These are phyloP conservation scores for Ophiobolus disseminans DNA, from an alignment of 2,329 filamentous ascomycete species.

Conservation along the genomic window DNA sequence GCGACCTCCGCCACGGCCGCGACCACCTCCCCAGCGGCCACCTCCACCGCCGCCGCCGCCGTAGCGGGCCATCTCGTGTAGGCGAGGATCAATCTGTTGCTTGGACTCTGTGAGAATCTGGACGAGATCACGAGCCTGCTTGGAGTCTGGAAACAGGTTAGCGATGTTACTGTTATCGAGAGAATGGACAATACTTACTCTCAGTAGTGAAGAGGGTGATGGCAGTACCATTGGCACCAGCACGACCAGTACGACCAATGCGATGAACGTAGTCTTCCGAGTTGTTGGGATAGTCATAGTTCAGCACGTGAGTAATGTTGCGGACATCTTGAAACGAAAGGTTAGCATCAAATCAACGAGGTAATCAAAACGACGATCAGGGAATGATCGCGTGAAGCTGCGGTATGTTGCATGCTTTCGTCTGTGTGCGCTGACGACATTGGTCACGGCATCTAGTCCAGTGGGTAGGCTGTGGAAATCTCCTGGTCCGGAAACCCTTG, in stretches of 20 bases:
- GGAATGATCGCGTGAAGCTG: slow-evolving; percentile 66
- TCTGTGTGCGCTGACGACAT: slow-evolving; percentile 61
- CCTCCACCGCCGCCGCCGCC: slow-evolving; percentile 81
- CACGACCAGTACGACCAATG: slow-evolving; percentile 72
- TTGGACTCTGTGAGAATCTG: slow-evolving; percentile 93
- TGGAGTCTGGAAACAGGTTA: slow-evolving; percentile 55
- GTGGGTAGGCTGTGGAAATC: slow-evolving; percentile 60
- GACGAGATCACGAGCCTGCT: slow-evolving; percentile 90
- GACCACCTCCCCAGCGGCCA: slow-evolving; percentile 69
- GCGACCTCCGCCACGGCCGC: slow-evolving; percentile 71
- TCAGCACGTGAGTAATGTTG: slow-evolving; percentile 99
- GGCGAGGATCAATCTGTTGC: slow-evolving; percentile 95
- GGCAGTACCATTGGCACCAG: slow-evolving; percentile 89
- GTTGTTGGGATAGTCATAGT: slow-evolving; percentile 99
- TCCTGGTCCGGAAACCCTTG: slow-evolving; percentile 73
- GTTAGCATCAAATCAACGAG: slow-evolving; percentile 73
- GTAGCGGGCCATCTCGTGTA: slow-evolving; percentile 95
- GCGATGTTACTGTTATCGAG: slow-evolving; percentile 6
- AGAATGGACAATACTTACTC: slow-evolving; percentile 69
- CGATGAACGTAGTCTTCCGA: slow-evolving; percentile 74
- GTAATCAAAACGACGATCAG: slow-evolving; percentile 58
- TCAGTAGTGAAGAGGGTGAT: slow-evolving; percentile 99
- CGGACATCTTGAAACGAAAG: slow-evolving; percentile 91
- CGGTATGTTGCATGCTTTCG: slow-evolving; percentile 61
- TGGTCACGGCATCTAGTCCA: slow-evolving; percentile 53